These are phyloP conservation scores for Hypoxylon lienhwacheense DNA, from an alignment of 495 filamentous ascomycete species.

Conservation along the genomic window DNA sequence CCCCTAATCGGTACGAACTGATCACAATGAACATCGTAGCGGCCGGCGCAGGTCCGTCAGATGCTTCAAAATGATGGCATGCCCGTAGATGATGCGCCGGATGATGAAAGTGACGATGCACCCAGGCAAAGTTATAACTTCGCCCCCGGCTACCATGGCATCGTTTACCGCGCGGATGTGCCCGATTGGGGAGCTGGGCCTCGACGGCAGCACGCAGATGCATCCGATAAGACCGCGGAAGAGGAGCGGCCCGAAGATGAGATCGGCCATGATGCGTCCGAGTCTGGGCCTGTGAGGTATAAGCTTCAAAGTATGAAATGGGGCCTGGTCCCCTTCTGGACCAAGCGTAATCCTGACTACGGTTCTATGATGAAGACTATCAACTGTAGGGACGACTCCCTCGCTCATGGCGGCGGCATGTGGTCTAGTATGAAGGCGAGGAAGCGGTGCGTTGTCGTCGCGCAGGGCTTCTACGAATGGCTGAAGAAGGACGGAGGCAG, in stretches of 20 bases:
- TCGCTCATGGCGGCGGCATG: slow-evolving; percentile 75
- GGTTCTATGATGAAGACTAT: slow-evolving; percentile 80
- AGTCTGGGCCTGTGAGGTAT: slow-evolving; percentile 55
- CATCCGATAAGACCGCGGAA: slow-evolving; percentile 1
- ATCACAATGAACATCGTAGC: slow-evolving; percentile 42
- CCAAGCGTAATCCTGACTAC: slow-evolving; percentile 77
- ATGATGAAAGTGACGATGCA: slow-evolving; percentile 61
- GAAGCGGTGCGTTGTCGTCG: slow-evolving; percentile 84
- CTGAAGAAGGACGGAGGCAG: slow-evolving; percentile 76
- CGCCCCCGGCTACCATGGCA: slow-evolving; percentile 81
- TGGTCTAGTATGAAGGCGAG: slow-evolving; percentile 88
- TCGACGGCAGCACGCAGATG: slow-evolving; percentile 23
- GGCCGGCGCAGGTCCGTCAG: slow-evolving; percentile 65
- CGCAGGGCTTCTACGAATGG: slow-evolving; percentile 97
- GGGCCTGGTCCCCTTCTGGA: slow-evolving; percentile 87
- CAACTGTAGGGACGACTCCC: slow-evolving; percentile 91
- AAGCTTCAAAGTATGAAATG: slow-evolving; percentile 74
- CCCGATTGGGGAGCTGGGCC: slow-evolving; percentile 56
- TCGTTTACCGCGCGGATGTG: slow-evolving; percentile 80
- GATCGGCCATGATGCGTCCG: slow-evolving; percentile 3
- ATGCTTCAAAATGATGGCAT: slow-evolving; percentile 74
- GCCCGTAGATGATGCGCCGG: slow-evolving; percentile 73
- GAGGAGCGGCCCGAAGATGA: slow-evolving; percentile 21
- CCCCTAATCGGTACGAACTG: slow-evolving; percentile 12
- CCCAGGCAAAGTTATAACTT: slow-evolving; percentile 88